A percentile compares a stretch with the other conserved stretches of the same genome.
Evolutionary conservation across 2,329 filamentous ascomycete species (phyloP).

Genomic region (Blumeria hordei): DNA sequence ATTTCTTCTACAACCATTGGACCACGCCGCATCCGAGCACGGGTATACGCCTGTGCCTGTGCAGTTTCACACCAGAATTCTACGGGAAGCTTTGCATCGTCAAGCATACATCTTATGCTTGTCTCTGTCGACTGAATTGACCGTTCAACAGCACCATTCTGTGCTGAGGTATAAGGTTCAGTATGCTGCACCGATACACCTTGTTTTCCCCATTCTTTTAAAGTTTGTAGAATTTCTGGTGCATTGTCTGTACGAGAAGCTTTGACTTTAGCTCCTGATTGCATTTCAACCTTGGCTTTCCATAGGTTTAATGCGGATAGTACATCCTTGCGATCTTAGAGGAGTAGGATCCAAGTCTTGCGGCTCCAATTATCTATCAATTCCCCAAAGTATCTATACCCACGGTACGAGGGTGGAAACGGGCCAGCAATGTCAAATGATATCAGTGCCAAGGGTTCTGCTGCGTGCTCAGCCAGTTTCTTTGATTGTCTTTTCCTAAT

Average conservation of each 20-base stretch:
- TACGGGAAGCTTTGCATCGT: constrained; percentile 1
- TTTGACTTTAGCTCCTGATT: constrained; percentile 1
- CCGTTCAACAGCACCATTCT: neutral
- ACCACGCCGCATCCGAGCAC: neutral
- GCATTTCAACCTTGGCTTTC: neutral
- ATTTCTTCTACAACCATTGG: neutral
- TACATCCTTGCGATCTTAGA: neutral
- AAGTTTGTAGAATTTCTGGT: neutral
- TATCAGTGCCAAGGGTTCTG: neutral
- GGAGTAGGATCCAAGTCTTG: neutral
- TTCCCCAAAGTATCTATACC: neutral
- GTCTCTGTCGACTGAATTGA: neutral
- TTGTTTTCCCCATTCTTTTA: neutral
- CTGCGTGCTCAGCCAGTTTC: neutral
- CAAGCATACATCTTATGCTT: constrained; percentile 1
- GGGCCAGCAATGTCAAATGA: neutral
- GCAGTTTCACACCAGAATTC: neutral
- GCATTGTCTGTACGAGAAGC: neutral
- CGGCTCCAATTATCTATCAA: constrained; percentile 1
- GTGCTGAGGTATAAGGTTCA: neutral
- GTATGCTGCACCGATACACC: neutral
- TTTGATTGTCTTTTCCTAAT: constrained; percentile 1
- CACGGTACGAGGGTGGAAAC: neutral
- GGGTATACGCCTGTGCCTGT: constrained; percentile 1
- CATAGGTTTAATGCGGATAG: neutral